Evolutionary conservation across 2,329 filamentous ascomycete species (phyloP), one percentile per base, ranked within the genome.

Genomic region (Nothophoma quercina): DNA sequence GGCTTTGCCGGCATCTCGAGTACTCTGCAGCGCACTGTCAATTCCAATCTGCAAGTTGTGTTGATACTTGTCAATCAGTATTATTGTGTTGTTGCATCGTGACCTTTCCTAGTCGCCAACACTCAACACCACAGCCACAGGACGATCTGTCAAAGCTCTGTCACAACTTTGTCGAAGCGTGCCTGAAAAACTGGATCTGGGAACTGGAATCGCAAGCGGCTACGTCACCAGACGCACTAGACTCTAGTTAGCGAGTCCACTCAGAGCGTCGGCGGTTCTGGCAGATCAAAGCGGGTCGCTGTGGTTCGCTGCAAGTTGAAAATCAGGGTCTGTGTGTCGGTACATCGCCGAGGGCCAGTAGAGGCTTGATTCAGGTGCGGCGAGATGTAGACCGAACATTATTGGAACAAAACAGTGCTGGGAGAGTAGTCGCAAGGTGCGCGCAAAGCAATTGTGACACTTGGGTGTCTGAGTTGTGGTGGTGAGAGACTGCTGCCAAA

Each of bases 211-310:
- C 36, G 22, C 18, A 21, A 32, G 25, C 18, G 32, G 32, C 18
- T 35, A 53, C 50, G 50, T 53, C 50, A 53, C 22, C n/a, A n/a
- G 21, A 48, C 2, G 33, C 28, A 15, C 43, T 48, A 43, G 42
- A 19, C 9, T 19, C 10, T 16, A 10, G 10, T 40, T 52, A 47
- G 50, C 43, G 50, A 52, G 49, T 32, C 41, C 48, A 32, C 34
- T 45, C n/a, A 19, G 16, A 19, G 35, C 41, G 35, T 34, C 41
- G 41, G 41, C 35, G 49, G 25, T 34, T 46, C 47, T 47, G 21
- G 42, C 19, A 43, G 50, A 53, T 48, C 43, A 43, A 36, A 48
- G 43, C 50, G 50, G 50, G 50, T 47, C 50, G 38, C 43, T 19
- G 13, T 53, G 50, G 50, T 48, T 53, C 39, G 50, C 50, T 53